Conservation (phyloP, 2,329 filamentous ascomycete genomes). For the Talaromyces sp. region DNA sequence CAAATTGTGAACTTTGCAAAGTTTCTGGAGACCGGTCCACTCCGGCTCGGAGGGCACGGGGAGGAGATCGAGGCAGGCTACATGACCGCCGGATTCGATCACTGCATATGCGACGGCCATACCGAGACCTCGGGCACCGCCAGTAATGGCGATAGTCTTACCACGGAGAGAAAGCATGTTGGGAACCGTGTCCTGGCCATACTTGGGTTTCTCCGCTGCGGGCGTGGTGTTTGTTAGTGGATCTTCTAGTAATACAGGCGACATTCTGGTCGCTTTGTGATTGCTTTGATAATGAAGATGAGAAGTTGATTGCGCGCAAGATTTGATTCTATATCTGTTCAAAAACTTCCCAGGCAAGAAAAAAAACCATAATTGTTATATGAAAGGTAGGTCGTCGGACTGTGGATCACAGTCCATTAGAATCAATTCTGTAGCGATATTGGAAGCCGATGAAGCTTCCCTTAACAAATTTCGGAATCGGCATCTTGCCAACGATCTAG, state of each 20-base stretch:
- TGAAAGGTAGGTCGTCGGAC: not conserved
- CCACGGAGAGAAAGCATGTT: conserved; percentile 47
- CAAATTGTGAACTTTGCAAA: conserved; percentile 35
- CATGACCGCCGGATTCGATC: conserved; percentile 49
- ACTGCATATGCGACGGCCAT: conserved; percentile 50
- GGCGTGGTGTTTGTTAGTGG: not conserved
- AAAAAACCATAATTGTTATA: not conserved
- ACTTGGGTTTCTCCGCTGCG: not conserved
- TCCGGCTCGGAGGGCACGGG: conserved; percentile 29
- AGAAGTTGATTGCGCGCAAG: not conserved
- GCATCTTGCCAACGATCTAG: not conserved
- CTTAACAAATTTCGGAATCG: not conserved
- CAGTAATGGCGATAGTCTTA: conserved; percentile 46
- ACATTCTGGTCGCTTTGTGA: not conserved
- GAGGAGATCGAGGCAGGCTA: conserved; percentile 50
- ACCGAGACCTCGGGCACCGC: conserved; percentile 51
- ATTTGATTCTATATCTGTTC: not conserved
- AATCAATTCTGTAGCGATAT: not conserved
- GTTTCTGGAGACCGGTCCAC: conserved; percentile 44
- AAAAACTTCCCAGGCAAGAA: not conserved
- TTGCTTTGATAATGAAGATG: not conserved
- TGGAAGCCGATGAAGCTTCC: not conserved
- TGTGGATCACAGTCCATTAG: not conserved
- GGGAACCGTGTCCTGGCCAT: conserved; percentile 15
- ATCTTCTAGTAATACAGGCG: not conserved